phyloP scores from a whole-genome alignment of 768 basidiomycete species.

The Xerocomellus amylosporus region DNA sequence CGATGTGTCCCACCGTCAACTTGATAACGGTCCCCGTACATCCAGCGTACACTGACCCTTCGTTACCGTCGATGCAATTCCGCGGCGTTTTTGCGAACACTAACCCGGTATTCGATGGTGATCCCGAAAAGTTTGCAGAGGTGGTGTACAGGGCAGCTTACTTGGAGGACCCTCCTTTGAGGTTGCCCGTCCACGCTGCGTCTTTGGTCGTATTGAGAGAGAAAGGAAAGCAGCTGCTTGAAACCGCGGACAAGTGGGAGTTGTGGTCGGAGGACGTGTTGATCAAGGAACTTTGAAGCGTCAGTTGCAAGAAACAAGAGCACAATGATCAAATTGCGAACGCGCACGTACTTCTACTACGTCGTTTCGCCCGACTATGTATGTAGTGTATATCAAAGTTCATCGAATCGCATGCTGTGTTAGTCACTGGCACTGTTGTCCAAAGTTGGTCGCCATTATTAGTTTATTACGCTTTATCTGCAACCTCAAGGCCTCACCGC shows the following conservation, averaged over 20 bases:
- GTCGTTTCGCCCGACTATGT: background rate
- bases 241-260: slow-evolving; percentile 17
- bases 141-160: slow-evolving; percentile 4
- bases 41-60: slow-evolving; percentile 13
- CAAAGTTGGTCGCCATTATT: too few species aligned
- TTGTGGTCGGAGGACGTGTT: slow-evolving; percentile 20
- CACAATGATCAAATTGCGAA: background rate
- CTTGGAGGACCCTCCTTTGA: slow-evolving; percentile 15
- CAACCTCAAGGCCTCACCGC: too few species aligned
- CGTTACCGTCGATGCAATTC: background rate
- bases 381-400: background rate
- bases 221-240: slow-evolving; percentile 6
- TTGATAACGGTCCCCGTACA: background rate
- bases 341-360: background rate
- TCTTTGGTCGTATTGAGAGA: background rate
- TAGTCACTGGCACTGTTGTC: too few species aligned
- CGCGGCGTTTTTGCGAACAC: background rate
- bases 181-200: slow-evolving; percentile 5
- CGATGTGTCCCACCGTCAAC: background rate
- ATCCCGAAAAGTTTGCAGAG: slow-evolving; percentile 17
- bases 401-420: too few species aligned
- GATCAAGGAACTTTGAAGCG: background rate
- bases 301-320: background rate
- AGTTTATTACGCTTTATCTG: too few species aligned
- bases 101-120: slow-evolving; percentile 2